These are phyloP conservation scores for Claviceps capensis DNA, from an alignment of 2,329 filamentous ascomycete genomes.

Conservation along the genomic window DNA sequence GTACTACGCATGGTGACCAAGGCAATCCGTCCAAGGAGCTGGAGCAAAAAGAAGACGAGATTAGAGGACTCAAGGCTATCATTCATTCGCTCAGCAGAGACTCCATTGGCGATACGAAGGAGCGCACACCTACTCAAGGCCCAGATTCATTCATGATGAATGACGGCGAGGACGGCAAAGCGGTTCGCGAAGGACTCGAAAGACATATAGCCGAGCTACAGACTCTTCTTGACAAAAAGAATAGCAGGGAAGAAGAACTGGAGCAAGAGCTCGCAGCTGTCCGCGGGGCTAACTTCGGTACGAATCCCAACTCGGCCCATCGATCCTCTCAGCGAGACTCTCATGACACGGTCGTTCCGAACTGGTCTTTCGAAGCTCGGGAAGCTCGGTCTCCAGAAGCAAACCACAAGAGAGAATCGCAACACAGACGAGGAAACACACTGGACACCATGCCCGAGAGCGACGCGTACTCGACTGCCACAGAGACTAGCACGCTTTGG, in stretches of 20 bases:
- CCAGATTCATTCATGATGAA: conserved; percentile 21
- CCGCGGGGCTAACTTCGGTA: conserved; percentile 26
- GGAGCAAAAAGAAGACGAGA: conserved; percentile 93
- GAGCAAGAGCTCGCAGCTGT: conserved; percentile 65
- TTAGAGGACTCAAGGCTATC: conserved; percentile 90
- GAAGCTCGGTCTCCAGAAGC: conserved; percentile 33
- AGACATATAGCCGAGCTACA: conserved; percentile 70
- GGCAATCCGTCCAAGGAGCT: conserved; percentile 55
- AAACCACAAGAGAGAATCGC: conserved; percentile 28
- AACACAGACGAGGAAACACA: conserved; percentile 25
- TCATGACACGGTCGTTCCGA: conserved; percentile 48
- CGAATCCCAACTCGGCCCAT: conserved; percentile 23
- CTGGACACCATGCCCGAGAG: conserved; percentile 59
- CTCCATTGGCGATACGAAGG: conserved; percentile 34
- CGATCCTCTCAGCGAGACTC: conserved; percentile 51
- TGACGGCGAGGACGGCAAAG: conserved; percentile 14
- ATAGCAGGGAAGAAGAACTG: conserved; percentile 64
- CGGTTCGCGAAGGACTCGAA: conserved; percentile 52
- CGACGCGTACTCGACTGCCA: conserved; percentile 54
- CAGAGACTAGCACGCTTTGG: conserved; percentile 64
- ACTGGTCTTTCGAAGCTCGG: conserved; percentile 33
- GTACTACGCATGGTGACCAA: conserved; percentile 27
- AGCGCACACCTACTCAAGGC: conserved; percentile 16
- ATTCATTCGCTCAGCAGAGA: conserved; percentile 89
- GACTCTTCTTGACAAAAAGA: conserved; percentile 57